Evolutionary conservation across 768 basidiomycete species (phyloP), one percentile per base, ranked within the genome.

Genomic region (Suillus lakei): DNA sequence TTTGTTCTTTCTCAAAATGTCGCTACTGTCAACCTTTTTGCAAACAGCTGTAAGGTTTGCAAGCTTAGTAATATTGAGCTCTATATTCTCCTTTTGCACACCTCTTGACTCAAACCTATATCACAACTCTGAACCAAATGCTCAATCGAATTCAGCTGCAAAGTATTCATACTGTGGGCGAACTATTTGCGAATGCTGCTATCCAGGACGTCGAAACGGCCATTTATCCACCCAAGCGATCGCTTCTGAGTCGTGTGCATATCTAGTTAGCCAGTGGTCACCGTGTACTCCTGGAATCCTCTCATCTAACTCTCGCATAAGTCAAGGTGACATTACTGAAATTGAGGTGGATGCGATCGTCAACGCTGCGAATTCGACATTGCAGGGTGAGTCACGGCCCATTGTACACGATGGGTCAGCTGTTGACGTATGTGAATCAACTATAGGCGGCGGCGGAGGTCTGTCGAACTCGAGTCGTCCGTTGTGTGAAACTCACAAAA

Each of bases 261-360:
- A 80, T 93, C 53, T 84, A 82, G 91, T 93, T 72, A 80, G 90
- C 80, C 15, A 41, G 46, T 58, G 26, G 28, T 39, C 62, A 53
- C 36, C n/a, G 48, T 15, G 13, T 10, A 43, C 51, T 23, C 5
- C 39, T 36, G 23, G 10, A 5, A 15, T 36, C 26, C 38, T 63
- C 39, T 30, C 30, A 38, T 65, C 48, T 38, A 60, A 39, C 5
- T 23, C 1, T 30, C 32, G 23, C 39, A 18, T 46, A 70, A 93
- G 93, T 70, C 88, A 91, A 72, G 91, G 91, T 30, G 90, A 94
- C 75, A 93, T 95, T 64, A 94, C 93, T 3, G 79, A 81, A 63
- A 73, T 95, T 26, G 81, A 88, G 60, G 78, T 91, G 13, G 92
- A 93, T 73, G 79, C 86, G 0, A 89, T 95, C 63, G 93, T 95